These are phyloP conservation scores for Nicotiana rustica DNA, from an alignment of 305 asterid genomes.

Conservation along the genomic window DNA sequence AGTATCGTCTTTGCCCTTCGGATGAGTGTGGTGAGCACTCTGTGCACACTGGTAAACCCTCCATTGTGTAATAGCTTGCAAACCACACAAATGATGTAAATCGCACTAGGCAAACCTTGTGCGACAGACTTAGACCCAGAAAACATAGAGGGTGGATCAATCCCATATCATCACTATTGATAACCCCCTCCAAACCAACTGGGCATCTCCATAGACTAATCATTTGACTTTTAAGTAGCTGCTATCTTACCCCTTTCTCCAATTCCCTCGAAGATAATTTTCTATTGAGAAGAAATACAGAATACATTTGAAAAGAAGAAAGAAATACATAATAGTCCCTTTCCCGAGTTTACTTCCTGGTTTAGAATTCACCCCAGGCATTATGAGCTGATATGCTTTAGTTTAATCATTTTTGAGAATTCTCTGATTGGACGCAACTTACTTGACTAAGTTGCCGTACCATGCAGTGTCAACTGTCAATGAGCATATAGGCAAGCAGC, in stretches of 20 bases:
- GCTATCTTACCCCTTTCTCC: too few species aligned
- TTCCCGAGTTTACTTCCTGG: neutral
- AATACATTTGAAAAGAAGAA: neutral
- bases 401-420: slow-evolving; percentile 8
- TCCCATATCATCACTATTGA: too few species aligned
- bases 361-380: neutral
- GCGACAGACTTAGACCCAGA: too few species aligned
- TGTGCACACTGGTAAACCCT: too few species aligned
- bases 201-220: neutral
- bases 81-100: too few species aligned
- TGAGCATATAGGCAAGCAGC: neutral
- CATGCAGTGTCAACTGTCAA: neutral
- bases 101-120: too few species aligned
- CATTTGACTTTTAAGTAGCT: neutral
- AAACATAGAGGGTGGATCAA: too few species aligned
- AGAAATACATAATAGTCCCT: neutral
- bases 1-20: too few species aligned
- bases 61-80: too few species aligned
- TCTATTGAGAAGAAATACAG: neutral
- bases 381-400: neutral
- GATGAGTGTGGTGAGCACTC: too few species aligned
- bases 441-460: neutral
- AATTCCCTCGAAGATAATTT: too few species aligned
- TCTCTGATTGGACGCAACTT: neutral
- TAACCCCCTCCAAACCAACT: too few species aligned